Evolutionary conservation across 2,329 filamentous ascomycete genomes (phyloP), one percentile per base, ranked within the genome.

Genomic region (Ophiocordyceps sinensis): DNA sequence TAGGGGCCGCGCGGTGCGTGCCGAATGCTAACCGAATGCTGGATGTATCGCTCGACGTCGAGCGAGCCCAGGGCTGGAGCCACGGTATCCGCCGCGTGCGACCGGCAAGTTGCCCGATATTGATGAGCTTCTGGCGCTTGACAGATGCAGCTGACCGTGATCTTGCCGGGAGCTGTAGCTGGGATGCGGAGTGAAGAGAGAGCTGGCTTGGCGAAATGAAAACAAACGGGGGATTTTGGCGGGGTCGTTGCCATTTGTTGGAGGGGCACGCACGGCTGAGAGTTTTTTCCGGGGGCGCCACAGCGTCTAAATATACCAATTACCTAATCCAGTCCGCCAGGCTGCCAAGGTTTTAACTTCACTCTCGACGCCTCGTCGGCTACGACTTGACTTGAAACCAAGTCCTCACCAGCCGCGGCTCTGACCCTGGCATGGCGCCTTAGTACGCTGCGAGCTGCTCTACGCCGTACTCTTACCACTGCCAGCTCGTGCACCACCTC

Each of bases 211-310:
- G 12, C 17, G 17, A 10, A 17, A 19, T 32, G 32, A 36, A 36
- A 36, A 36, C 35, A 15, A 23, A 13, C 35, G 7, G 15, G 12
- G n/a, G 15, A 41, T 50, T 56, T 58, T 58, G 53, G 56, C 49
- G 55, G 56, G 56, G 56, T 55, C 39, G 41, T 52, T 59, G 52
- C 41, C 23, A 26, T 6, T 53, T 59, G 53, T 53, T 59, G 53
- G 55, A 58, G 56, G 56, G 56, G 56, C 50, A 14, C 32, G 9
- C 13, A n/a, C 6, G n/a, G 32, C 17, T 8, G 17, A 4, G n/a
- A n/a, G 14, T 15, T 14, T 15, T 15, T 35, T 14, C 9, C 32
- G 32, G 17, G 6, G 12, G 32, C n/a, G 32, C 32, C 32, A 26
- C 23, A 26, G 23, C 23, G 2, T 26, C 23, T 7, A 26, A 7